Evolutionary conservation across 1,139 yeast species (phyloP), one percentile per base, ranked within the genome.

Genomic region (Hanseniaspora sp.): DNA sequence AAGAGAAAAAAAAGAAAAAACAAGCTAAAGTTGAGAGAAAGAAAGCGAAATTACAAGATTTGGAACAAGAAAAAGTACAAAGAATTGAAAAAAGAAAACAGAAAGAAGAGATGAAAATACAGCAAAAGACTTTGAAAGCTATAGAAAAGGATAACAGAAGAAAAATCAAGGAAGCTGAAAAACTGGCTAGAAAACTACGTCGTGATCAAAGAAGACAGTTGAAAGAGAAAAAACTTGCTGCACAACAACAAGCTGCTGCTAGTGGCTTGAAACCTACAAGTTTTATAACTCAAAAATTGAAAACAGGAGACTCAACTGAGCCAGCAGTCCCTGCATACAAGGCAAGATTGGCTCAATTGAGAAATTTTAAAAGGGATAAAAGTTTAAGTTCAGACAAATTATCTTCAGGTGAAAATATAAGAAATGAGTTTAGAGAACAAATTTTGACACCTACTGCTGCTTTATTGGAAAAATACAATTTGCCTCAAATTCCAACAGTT

Each of bases 121-220:
- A 48, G 5, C 40, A 43, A 30, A 39, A 37, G 13, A 49, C 30
- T 6, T 18, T 54, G 33, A 45, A 54, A 42, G 37, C 46, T 18
- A n/a, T 42, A 9, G 47, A 44, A 34, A 46, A 48, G 31, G 56
- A 54, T n/a, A 38, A 38, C 31, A 35, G 45, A 38, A 39, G 18
- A 9, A 48, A 48, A 31, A 7, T 41, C 17, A 42, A 48, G 23
- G 46, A 39, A 28, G 56, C 49, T 15, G 46, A 53, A 15, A 48
- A 49, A 35, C 23, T 30, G 2, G 46, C 35, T 15, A 43, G 37
- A 43, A 15, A 43, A 31, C 23, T 43, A 8, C 37, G 37, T 15
- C 35, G 46, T 30, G 46, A 43, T n/a, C 46, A 43, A 9, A 43
- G 29, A 17, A 43, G 46, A 43, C 23, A 30, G 28, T 8, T 43